These are phyloP conservation scores for Lachnellula occidentalis DNA, from an alignment of 2,329 filamentous ascomycete genomes.

Conservation along the genomic window DNA sequence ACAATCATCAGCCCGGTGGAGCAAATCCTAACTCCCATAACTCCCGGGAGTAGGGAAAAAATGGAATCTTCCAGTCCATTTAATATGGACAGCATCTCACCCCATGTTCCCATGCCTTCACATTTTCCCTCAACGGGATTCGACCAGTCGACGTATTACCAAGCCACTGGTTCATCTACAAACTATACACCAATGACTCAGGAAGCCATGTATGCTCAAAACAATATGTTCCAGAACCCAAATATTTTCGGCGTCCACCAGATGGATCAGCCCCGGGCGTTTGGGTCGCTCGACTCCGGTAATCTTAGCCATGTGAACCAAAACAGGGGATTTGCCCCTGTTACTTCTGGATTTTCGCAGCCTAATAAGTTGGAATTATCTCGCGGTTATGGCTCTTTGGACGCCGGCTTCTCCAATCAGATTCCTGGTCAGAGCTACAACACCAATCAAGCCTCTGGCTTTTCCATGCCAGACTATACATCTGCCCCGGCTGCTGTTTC, in stretches of 20 bases:
- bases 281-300: conserved; percentile 16
- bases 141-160: conserved; percentile 18
- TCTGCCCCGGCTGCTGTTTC: conserved; percentile 22
- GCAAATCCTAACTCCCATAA: conserved; percentile 27
- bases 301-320: conserved; percentile 13
- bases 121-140: conserved; percentile 19
- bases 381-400: conserved; percentile 15
- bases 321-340: conserved; percentile 14
- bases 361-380: conserved; percentile 16
- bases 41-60: conserved; percentile 22
- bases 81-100: conserved; percentile 22
- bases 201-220: conserved; percentile 15
- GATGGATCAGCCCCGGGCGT: conserved; percentile 17
- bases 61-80: conserved; percentile 26
- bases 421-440: conserved; percentile 19
- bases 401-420: conserved; percentile 14
- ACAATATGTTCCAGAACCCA: conserved; percentile 15
- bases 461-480: conserved; percentile 20
- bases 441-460: conserved; percentile 13
- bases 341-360: conserved; percentile 16
- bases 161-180: conserved; percentile 10
- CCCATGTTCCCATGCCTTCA: conserved; percentile 16
- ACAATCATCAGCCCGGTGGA: conserved; percentile 65
- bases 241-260: conserved; percentile 15
- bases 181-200: conserved; percentile 17